These are phyloP conservation scores for Aspergillus neotritici DNA, from an alignment of 2,329 filamentous ascomycete species.

Conservation along the genomic window DNA sequence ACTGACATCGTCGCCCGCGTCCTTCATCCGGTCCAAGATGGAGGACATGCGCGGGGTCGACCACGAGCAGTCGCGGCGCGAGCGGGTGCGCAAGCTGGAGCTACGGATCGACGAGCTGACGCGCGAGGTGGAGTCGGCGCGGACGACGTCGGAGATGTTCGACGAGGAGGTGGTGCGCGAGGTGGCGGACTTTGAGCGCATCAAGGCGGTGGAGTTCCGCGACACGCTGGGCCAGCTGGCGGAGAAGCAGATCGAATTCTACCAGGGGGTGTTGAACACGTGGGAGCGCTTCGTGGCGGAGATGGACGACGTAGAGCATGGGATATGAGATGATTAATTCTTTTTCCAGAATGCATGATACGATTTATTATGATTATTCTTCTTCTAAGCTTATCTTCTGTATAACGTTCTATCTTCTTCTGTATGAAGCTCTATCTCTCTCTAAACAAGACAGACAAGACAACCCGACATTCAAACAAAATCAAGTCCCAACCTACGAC, in stretches of 20 bases:
- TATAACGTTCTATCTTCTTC: too few relatives aligned
- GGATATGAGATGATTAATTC: too few relatives aligned
- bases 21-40: constrained; percentile 87
- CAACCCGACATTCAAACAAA: too few relatives aligned
- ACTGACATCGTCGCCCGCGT: constrained; percentile 62
- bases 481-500: neutral
- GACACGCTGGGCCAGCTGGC: constrained; percentile 77
- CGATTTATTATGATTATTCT: neutral
- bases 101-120: constrained; percentile 89
- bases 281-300: constrained; percentile 90
- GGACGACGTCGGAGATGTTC: constrained; percentile 82
- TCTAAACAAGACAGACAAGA: too few relatives aligned
- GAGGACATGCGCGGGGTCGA: constrained; percentile 96
- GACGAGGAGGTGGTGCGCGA: constrained; percentile 95
- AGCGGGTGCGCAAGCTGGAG: constrained; percentile 83
- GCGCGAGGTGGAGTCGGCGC: constrained; percentile 79
- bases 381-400: too few relatives aligned
- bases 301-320: constrained; percentile 55
- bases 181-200: constrained; percentile 88
- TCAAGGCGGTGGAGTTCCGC: constrained; percentile 91
- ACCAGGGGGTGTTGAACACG: constrained; percentile 67
- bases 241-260: constrained; percentile 81
- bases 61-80: constrained; percentile 83
- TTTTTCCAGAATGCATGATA: neutral
- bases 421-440: too few relatives aligned